phyloP scores from a whole-genome alignment of 352 stramenopile species.

The Pythium pyrilobum region DNA sequence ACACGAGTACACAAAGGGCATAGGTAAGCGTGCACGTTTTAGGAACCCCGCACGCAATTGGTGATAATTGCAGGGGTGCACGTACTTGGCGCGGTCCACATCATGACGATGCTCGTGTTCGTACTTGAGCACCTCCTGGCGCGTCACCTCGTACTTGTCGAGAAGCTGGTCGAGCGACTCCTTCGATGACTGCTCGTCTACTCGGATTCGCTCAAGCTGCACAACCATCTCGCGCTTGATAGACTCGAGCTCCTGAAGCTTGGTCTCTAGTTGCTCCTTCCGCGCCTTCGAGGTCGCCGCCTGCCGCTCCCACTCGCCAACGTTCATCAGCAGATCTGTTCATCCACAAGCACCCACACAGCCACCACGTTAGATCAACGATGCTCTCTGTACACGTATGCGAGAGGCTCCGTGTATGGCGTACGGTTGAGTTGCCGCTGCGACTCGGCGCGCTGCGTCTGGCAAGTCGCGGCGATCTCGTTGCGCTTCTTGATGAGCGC shows the following conservation, averaged over 20 bases:
- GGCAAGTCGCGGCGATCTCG: conserved; percentile 42
- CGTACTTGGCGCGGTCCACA: conserved; percentile 63
- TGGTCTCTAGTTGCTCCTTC: conserved; percentile 46
- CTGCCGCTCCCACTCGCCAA: conserved; percentile 66
- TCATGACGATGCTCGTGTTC: conserved; percentile 60
- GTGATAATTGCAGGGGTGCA: background rate
- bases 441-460: conserved; percentile 36
- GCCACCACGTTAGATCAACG: too few species aligned
- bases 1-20: background rate
- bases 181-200: conserved; percentile 68
- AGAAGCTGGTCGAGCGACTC: conserved; percentile 51
- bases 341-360: background rate
- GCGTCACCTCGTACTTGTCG: conserved; percentile 63
- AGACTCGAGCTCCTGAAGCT: conserved; percentile 57
- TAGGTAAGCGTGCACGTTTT: background rate
- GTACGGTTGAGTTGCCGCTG: conserved; percentile 57
- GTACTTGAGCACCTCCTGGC: conserved; percentile 54
- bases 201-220: conserved; percentile 58
- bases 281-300: conserved; percentile 31
- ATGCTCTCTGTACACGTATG: too few species aligned
- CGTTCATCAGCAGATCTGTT: conserved; percentile 49
- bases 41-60: background rate
- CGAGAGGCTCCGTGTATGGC: too few species aligned
- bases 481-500: conserved; percentile 52
- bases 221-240: conserved; percentile 61